Conservation (phyloP, 1,284 basidiomycete species). For the Abortiporus biennis region DNA sequence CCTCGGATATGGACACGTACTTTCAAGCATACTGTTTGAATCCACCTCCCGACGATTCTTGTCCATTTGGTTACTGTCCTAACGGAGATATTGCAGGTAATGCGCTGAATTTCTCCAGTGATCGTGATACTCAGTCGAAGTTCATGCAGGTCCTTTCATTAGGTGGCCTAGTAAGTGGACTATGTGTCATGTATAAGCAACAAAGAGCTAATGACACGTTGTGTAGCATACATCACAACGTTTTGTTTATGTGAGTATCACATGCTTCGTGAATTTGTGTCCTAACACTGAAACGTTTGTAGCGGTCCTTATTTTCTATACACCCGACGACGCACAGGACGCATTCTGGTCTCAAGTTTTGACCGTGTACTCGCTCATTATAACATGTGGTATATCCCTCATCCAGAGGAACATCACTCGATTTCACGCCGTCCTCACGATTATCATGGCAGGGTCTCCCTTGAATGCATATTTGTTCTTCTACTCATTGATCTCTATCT, state of each 20-base stretch:
- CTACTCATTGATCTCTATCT: slow-evolving; percentile 5
- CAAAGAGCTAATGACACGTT: not conserved
- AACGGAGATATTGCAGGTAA: slow-evolving; percentile 5
- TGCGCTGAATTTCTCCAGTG: not conserved
- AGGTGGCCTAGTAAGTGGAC: slow-evolving; percentile 1
- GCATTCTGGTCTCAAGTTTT: slow-evolving; percentile 7
- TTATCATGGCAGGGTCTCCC: not conserved
- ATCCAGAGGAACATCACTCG: slow-evolving; percentile 7
- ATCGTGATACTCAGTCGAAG: not conserved
- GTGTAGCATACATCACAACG: slow-evolving; percentile 9
- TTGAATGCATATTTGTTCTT: slow-evolving; percentile 1
- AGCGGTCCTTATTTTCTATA: slow-evolving; percentile 13
- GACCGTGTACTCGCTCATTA: slow-evolving; percentile 2
- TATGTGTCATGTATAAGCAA: not conserved
- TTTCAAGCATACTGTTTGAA: slow-evolving; percentile 1
- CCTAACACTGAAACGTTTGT: not conserved
- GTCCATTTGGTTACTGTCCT: slow-evolving; percentile 5
- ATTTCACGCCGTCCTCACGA: slow-evolving; percentile 7
- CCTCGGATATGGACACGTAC: not conserved
- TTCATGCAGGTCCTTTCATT: slow-evolving; percentile 1
- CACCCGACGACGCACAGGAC: slow-evolving; percentile 1
- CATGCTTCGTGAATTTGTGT: not conserved
- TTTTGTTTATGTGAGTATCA: slow-evolving; percentile 10
- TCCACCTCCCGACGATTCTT: slow-evolving; percentile 4
- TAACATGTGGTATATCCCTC: slow-evolving; percentile 9